Evolutionary conservation across 305 asterid genomes (phyloP).

Genomic region (Solanum hybrid): DNA sequence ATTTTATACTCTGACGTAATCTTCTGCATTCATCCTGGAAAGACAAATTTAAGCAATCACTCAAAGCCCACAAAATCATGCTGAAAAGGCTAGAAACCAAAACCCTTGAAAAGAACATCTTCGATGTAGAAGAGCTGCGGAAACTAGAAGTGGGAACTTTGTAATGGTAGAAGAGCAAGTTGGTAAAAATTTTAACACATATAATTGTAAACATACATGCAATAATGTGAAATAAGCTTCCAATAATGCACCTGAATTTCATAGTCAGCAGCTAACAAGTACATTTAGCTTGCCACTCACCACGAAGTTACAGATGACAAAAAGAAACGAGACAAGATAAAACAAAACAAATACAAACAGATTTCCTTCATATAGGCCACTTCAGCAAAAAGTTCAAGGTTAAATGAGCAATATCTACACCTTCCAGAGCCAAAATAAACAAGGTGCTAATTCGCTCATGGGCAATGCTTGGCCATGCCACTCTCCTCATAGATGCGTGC

Average conservation of each 20-base stretch:
- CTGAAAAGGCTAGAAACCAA: not conserved
- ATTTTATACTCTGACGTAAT: constrained; percentile 73
- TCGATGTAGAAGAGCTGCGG: not conserved
- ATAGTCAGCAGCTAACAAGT: not conserved
- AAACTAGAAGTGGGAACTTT: not conserved
- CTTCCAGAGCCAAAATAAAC: not conserved
- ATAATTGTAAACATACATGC: not conserved
- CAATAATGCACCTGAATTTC: not conserved
- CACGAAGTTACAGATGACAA: not conserved
- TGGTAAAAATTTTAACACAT: not conserved
- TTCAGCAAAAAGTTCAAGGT: not conserved
- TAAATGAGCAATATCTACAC: not conserved
- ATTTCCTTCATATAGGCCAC: not conserved
- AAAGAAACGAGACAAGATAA: not conserved
- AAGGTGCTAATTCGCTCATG: not conserved
- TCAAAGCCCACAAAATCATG: constrained; percentile 2
- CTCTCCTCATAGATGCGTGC: not conserved
- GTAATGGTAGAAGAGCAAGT: not conserved
- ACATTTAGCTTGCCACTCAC: not conserved
- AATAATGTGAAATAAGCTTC: not conserved
- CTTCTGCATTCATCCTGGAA: constrained; percentile 75
- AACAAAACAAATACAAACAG: not conserved
- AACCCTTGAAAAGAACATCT: not conserved
- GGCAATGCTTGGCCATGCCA: not conserved
- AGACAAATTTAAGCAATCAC: constrained; percentile 10